Conservation (phyloP, 139 green algal genomes). For the Coelastrella sp. region DNA sequence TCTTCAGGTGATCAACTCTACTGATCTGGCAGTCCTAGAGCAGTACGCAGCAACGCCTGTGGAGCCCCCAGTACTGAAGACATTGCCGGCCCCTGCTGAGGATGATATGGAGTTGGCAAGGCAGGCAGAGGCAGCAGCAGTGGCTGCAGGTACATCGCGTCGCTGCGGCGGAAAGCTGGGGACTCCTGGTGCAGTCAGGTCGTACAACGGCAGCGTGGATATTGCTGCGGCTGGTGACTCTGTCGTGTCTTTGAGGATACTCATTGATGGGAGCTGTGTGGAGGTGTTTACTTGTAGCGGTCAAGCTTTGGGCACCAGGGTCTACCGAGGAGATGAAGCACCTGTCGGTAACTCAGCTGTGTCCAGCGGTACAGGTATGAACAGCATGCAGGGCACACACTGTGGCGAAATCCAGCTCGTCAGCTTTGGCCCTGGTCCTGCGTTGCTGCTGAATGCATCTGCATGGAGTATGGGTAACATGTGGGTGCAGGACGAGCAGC, state of each 20-base stretch:
- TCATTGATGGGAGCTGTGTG: conserved; percentile 81
- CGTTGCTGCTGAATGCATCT: not conserved
- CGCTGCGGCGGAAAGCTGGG: conserved; percentile 21
- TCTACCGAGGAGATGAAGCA: conserved; percentile 73
- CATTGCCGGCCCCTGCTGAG: not conserved
- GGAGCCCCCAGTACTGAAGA: not conserved
- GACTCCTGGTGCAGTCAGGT: not conserved
- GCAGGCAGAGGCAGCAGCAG: conserved; percentile 5
- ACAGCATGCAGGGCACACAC: not conserved
- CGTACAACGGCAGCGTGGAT: not conserved
- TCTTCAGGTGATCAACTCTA: conserved; percentile 44
- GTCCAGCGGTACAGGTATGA: not conserved
- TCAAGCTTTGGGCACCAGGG: conserved; percentile 74
- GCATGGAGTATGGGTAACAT: conserved; percentile 21
- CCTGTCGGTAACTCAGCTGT: conserved; percentile 4
- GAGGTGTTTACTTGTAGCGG: conserved; percentile 74
- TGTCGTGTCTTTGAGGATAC: conserved; percentile 70
- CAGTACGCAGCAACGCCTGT: not conserved
- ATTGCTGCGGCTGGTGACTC: conserved; percentile 1
- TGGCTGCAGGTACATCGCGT: not conserved
- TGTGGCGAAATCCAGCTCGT: conserved; percentile 8
- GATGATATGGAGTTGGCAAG: not conserved
- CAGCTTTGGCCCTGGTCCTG: not conserved
- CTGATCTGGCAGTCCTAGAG: conserved; percentile 1
- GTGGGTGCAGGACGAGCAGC: conserved; percentile 23